Conservation (phyloP, 2,329 filamentous ascomycete genomes). For the Diaporthe sp. region DNA sequence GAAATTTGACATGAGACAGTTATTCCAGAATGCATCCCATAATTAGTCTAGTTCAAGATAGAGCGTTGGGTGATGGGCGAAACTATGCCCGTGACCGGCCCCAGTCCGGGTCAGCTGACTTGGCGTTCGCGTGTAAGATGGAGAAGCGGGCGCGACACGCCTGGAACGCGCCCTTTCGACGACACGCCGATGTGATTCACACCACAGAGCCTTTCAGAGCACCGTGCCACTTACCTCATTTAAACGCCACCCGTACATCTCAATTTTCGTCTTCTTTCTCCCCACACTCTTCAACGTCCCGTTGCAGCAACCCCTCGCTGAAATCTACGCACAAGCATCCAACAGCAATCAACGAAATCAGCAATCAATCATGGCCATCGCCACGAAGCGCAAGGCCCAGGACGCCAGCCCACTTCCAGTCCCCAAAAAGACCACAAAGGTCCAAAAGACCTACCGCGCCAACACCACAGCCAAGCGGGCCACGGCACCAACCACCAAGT, state of each 20-base stretch:
- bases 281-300: not conserved
- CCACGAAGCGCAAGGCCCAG: constrained; percentile 15
- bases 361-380: constrained; percentile 24
- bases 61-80: not conserved
- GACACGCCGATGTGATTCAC: constrained; percentile 40
- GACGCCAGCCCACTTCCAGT: not conserved
- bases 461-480: constrained; percentile 30
- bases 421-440: constrained; percentile 13
- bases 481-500: not conserved
- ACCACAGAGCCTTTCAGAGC: not conserved
- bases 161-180: constrained; percentile 36
- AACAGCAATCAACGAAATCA: not conserved
- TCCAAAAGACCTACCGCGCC: constrained; percentile 29
- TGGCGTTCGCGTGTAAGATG: constrained; percentile 12
- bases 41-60: not conserved
- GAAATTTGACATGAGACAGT: too few species aligned
- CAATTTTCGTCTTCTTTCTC: not conserved
- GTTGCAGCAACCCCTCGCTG: not conserved
- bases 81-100: too few species aligned
- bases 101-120: constrained; percentile 25
- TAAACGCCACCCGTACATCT: too few species aligned
- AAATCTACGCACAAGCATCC: not conserved
- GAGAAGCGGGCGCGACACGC: not conserved
- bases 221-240: not conserved
- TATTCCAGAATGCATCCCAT: too few species aligned